A percentile compares a stretch with the other conserved stretches of the same genome.
These are phyloP conservation scores for Microascus cirrosus DNA, from an alignment of 2,329 filamentous ascomycete species.

Conservation along the genomic window DNA sequence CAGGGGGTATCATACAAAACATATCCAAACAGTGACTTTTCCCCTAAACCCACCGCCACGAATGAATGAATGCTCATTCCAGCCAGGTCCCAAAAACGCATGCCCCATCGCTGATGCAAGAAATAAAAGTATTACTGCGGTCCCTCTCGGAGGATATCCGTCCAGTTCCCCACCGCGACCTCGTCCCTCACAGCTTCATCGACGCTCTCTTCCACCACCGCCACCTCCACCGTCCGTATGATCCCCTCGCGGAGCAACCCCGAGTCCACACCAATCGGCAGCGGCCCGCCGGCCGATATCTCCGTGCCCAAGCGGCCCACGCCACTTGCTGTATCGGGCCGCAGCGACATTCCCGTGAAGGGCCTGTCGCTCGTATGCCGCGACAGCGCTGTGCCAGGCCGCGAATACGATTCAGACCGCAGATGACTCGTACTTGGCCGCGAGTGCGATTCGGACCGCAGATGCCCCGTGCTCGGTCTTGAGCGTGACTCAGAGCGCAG, in stretches of 20 bases:
- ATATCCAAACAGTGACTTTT: not conserved
- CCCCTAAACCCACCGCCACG: conserved; percentile 23
- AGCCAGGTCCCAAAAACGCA: not conserved
- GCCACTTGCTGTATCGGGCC: not conserved
- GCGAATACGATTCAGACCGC: not conserved
- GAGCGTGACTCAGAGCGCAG: too few relatives aligned
- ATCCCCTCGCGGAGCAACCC: conserved; percentile 3
- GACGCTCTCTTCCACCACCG: conserved; percentile 6
- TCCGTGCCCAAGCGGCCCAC: not conserved
- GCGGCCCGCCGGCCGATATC: not conserved
- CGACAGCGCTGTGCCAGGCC: not conserved
- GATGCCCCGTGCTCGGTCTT: too few relatives aligned
- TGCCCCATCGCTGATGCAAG: not conserved
- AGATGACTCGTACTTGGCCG: not conserved
- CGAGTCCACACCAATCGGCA: not conserved
- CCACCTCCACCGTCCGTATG: conserved; percentile 7
- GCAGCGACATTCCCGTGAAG: not conserved
- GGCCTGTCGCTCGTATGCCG: not conserved
- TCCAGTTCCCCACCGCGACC: not conserved
- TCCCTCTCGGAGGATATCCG: not conserved
- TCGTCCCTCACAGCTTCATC: conserved; percentile 2
- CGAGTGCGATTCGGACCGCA: too few relatives aligned
- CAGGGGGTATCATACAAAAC: not conserved
- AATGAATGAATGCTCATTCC: not conserved
- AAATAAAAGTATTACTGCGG: not conserved